Base-by-base conservation (phyloP, 75 land plant species). In the Cupressus sempervirens region DNA sequence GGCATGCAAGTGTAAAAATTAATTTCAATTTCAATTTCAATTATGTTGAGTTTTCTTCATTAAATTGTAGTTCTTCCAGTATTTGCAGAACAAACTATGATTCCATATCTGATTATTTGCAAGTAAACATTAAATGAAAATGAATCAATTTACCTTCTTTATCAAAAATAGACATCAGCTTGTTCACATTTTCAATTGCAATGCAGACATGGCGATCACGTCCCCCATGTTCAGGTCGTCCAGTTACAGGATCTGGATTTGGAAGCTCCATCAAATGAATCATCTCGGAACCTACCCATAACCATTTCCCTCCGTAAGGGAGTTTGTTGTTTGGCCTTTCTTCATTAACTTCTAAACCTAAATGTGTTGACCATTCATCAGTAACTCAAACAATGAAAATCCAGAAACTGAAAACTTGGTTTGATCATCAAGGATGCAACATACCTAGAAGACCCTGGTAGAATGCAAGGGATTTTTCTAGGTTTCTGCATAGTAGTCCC, bases 181-280 rank as follows among this genome's bases (percentile, higher is more conserved):
- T 91, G 46, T 90, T 88, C 11, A 94, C 93, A 86, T 97, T 90
- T 65, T 91, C 85, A 34, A 94, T 92, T 35, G 91, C 88, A 76
- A 97, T 86, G 81, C 99, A 96, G 48, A 93, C 79, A 86, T 97
- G 99, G 16, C 98, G 91, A 73, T 97, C 99, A 85, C 94, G 88
- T n/a, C 95, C 99, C 6, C 99, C 99, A 84, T 97, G 99, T 43
- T 92, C 91, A 54, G 99, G 98, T 45, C 99, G 93, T 14, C 99
- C 99, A 56, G 89, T 89, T 62, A 92, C 83, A 35, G 98, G 99
- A 85, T 97, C 99, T 23, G 99, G 99, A 89, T 97, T 97, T 26
- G 98, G 99, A 85, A 97, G 94, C 92, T 97, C 99, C 98, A 97
- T 97, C 83, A 97, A 86, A 84, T 97, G 99, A 86, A 97, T 96